Conservation (phyloP, 2,329 filamentous ascomycete species). For the Rhinocladiella similis region DNA sequence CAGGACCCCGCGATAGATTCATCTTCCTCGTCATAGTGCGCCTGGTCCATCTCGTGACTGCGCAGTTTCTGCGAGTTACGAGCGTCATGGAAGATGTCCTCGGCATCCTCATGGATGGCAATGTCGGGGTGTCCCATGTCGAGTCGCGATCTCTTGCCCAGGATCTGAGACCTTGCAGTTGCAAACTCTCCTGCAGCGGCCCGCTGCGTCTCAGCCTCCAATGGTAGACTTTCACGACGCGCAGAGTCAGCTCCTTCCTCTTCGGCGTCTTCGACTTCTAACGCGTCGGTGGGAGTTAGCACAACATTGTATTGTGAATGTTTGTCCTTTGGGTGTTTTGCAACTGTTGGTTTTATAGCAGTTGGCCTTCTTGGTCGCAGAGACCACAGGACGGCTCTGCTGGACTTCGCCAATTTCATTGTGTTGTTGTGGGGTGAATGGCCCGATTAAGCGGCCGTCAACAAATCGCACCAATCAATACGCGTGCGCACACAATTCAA, state of each 20-base stretch:
- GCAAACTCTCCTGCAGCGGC: constrained; percentile 14
- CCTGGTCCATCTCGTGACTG: constrained; percentile 20
- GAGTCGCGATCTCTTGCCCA: constrained; percentile 18
- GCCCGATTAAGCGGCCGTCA: not conserved
- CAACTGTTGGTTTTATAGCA: constrained; percentile 1
- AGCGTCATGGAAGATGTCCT: constrained; percentile 7
- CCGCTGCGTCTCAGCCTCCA: constrained; percentile 11
- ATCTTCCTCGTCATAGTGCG: constrained; percentile 37
- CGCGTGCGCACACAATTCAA: not conserved
- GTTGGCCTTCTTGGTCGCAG: constrained; percentile 18
- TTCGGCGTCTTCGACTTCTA: constrained; percentile 4
- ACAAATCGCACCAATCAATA: constrained; percentile 1
- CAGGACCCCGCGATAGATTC: constrained; percentile 23
- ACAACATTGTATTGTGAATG: constrained; percentile 9
- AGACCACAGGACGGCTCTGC: constrained; percentile 19
- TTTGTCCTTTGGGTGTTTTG: not conserved
- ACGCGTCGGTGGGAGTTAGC: constrained; percentile 5
- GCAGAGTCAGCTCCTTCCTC: constrained; percentile 2
- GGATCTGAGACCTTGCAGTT: not conserved
- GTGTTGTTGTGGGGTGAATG: constrained; percentile 10
- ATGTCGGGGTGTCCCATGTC: constrained; percentile 27
- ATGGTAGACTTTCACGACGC: constrained; percentile 2
- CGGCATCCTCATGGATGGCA: constrained; percentile 27
- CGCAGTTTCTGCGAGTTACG: constrained; percentile 1
- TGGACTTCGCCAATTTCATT: constrained; percentile 21